Evolutionary conservation across 768 basidiomycete species (phyloP).

Genomic region (Leccinum obscurum): DNA sequence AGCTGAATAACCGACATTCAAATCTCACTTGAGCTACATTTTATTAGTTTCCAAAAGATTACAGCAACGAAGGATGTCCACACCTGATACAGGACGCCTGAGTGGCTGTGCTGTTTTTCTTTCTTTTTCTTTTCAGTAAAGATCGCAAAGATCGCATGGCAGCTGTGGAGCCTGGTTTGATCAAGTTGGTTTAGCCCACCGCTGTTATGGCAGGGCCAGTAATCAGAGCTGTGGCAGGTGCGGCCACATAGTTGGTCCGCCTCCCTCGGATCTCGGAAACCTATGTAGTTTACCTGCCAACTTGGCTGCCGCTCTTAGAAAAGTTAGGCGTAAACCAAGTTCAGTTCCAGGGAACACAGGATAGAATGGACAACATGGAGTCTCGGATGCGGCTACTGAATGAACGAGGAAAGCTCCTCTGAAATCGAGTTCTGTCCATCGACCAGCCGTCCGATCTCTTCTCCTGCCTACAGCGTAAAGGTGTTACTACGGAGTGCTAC

Average conservation of each 20-base stretch:
- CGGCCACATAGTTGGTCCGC: neutral
- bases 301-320: neutral
- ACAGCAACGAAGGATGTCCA: neutral
- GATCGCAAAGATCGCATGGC: neutral
- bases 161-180: neutral
- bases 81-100: neutral
- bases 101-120: neutral
- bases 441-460: slow-evolving; percentile 32
- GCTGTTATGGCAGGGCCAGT: neutral
- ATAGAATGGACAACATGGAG: neutral
- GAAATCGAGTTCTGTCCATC: slow-evolving; percentile 28
- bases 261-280: neutral
- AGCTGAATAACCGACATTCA: neutral
- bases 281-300: neutral
- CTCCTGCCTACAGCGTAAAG: slow-evolving; percentile 18
- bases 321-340: neutral
- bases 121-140: no score
- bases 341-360: slow-evolving; percentile 7
- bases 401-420: slow-evolving; percentile 21
- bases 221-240: neutral
- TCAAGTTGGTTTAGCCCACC: neutral
- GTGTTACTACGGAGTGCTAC: neutral
- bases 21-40: neutral
- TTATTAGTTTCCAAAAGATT: neutral
- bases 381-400: slow-evolving; percentile 17